Conservation (phyloP, 371 early-diverging fungal species). For the Globomyces sp. region DNA sequence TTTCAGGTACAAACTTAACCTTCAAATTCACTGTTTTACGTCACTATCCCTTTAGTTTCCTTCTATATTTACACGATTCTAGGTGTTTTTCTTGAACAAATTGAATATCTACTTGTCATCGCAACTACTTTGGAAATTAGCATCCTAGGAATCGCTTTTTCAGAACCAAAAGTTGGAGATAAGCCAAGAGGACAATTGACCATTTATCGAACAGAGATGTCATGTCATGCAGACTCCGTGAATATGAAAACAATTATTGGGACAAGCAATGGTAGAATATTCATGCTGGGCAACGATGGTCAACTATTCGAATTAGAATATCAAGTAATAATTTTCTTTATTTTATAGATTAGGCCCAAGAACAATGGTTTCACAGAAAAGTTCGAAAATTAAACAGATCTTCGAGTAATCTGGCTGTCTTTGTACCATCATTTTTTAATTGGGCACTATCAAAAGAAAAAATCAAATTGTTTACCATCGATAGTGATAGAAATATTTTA, state of each 20-base stretch:
- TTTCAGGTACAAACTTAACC: slow-evolving; percentile 44
- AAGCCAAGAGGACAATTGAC: slow-evolving; percentile 35
- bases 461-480: slow-evolving; percentile 54
- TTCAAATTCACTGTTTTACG: neutral
- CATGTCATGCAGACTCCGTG: slow-evolving; percentile 72
- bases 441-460: slow-evolving; percentile 22
- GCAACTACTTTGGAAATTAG: slow-evolving; percentile 82
- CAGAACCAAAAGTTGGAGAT: slow-evolving; percentile 29
- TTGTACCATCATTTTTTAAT: slow-evolving; percentile 61
- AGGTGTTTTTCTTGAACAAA: slow-evolving; percentile 71
- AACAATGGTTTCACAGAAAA: slow-evolving; percentile 80
- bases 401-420: slow-evolving; percentile 43
- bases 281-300: slow-evolving; percentile 80
- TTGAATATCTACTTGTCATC: slow-evolving; percentile 79
- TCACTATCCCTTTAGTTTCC: slow-evolving; percentile 12
- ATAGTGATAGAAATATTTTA: slow-evolving; percentile 66
- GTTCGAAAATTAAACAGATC: slow-evolving; percentile 71
- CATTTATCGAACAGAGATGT: slow-evolving; percentile 64
- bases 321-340: slow-evolving; percentile 44
- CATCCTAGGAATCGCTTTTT: slow-evolving; percentile 65
- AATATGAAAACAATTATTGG: slow-evolving; percentile 74
- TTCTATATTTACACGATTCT: slow-evolving; percentile 19
- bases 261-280: slow-evolving; percentile 76
- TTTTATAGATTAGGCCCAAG: slow-evolving; percentile 49
- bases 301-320: slow-evolving; percentile 83